Percentiles rank a stretch among this genome's conserved stretches.
Evolutionary conservation across 768 basidiomycete species (phyloP).

Genomic region (Boletales sp.): DNA sequence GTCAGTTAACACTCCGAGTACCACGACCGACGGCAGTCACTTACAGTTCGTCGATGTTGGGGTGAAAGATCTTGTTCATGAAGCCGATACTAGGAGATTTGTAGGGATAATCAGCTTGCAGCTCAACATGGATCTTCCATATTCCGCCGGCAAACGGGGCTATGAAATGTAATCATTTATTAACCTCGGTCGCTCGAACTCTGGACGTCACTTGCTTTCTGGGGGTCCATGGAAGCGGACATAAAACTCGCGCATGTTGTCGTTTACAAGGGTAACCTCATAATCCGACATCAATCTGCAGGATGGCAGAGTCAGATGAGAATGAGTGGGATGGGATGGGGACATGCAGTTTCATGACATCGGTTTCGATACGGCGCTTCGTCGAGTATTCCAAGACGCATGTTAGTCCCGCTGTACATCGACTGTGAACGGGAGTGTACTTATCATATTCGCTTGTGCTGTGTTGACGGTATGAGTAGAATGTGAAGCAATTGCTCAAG

Average conservation of each 20-base stretch:
- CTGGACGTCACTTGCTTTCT: constrained; percentile 67
- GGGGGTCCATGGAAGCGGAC: constrained; percentile 91
- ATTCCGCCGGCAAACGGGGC: constrained; percentile 97
- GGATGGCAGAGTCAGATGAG: constrained; percentile 7
- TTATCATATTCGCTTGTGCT: constrained; percentile 52
- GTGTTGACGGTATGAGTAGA: constrained; percentile 11
- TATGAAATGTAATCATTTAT: constrained; percentile 30
- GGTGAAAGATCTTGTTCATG: constrained; percentile 99
- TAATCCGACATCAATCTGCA: constrained; percentile 96
- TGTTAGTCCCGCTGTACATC: constrained; percentile 25
- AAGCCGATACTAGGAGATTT: constrained; percentile 99
- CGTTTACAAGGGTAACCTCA: constrained; percentile 95
- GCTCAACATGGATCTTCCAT: constrained; percentile 99
- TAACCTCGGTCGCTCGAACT: constrained; percentile 1
- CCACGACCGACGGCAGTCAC: constrained; percentile 31
- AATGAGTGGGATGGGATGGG: neutral
- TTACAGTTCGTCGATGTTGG: constrained; percentile 98
- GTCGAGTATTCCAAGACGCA: constrained; percentile 54
- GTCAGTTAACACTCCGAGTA: constrained; percentile 4
- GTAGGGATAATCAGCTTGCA: constrained; percentile 98
- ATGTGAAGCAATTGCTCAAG: constrained; percentile 3
- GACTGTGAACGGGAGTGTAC: constrained; percentile 33
- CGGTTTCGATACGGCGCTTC: constrained; percentile 95
- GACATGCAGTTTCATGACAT: constrained; percentile 97
- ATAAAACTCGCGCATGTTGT: constrained; percentile 99